Base-by-base conservation (phyloP, 1,284 basidiomycete genomes). In the Cutaneotrichosporon daszewskae region DNA sequence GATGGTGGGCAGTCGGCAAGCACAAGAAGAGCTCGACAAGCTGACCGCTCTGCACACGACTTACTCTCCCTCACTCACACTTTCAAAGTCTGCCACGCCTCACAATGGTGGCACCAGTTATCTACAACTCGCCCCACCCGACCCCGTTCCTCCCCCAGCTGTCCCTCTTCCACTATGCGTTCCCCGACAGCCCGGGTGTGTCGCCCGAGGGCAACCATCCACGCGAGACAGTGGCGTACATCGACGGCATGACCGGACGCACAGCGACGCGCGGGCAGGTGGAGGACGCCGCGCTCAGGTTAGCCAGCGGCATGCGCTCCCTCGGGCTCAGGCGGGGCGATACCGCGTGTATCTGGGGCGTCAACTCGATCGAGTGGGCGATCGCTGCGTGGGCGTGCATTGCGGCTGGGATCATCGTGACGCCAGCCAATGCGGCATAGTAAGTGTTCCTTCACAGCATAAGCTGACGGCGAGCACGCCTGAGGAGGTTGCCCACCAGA, bases 291-390 rank as follows among this genome's bases (percentile, higher is more conserved):
- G 74, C 82, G 0, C 71, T 83, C 10, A 71, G 76, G 2, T 69
- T 85, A 13, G 81, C 67, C 0, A 72, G 75, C 51, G 80, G 79
- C 0, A n/a, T 41, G 24, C 29, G 32, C 12, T 35, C 31, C 17
- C 31, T 55, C 18, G 56, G 58, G 3, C 29, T 66, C 4, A 42
- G 51, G 20, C 48, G 51, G 18, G 62, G 62, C n/a, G 62, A 70
- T 31, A 58, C 62, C 0, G 59, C 51, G 5, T 60, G 60, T 33
- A 49, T 72, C 18, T 71, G 69, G 48, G 59, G 66, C 11, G 52
- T 72, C 7, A 86, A 87, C 62, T 77, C 73, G 8, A 55, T 86
- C 27, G 71, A 74, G 18, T 86, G 80, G 76, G 79, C 83, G 0
- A 68, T 83, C 32, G 74, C 78, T 11, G 59, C 81, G 4, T 77